phyloP scores from a whole-genome alignment of 495 filamentous ascomycete genomes.

The Podospora comata region DNA sequence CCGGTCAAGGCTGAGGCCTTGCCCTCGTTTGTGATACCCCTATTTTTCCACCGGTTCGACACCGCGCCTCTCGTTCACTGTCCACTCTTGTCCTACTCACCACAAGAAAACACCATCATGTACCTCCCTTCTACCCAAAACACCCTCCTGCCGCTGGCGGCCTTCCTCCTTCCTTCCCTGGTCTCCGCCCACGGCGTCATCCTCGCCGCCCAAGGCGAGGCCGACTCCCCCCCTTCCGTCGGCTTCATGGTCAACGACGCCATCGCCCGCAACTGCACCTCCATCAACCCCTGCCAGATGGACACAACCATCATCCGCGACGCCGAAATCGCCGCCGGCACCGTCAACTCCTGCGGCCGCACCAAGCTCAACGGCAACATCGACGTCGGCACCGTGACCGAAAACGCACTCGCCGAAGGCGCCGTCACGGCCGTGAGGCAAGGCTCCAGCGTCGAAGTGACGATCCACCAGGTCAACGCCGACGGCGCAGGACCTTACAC shows the following conservation, averaged over 20 bases:
- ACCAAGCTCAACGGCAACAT: constrained; percentile 53
- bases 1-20: constrained; percentile 8
- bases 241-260: constrained; percentile 44
- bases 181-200: constrained; percentile 44
- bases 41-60: constrained; percentile 23
- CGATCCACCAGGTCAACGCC: constrained; percentile 54
- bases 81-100: neutral
- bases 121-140: neutral
- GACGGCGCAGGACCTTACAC: constrained; percentile 54
- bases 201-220: constrained; percentile 39
- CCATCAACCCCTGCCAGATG: constrained; percentile 52
- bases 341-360: constrained; percentile 50
- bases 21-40: constrained; percentile 21
- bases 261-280: constrained; percentile 48
- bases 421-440: constrained; percentile 44
- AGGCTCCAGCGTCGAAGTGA: constrained; percentile 40
- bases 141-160: constrained; percentile 23
- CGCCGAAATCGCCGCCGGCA: constrained; percentile 44
- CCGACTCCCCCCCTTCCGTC: constrained; percentile 40
- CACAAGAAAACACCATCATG: neutral
- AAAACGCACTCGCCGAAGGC: constrained; percentile 43
- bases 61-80: neutral
- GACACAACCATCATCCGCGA: constrained; percentile 54
- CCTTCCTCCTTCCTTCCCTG: constrained; percentile 38
- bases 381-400: constrained; percentile 53